These are phyloP conservation scores for Vachellia collinsii DNA, from an alignment of 306 rosid genomes.

Conservation along the genomic window DNA sequence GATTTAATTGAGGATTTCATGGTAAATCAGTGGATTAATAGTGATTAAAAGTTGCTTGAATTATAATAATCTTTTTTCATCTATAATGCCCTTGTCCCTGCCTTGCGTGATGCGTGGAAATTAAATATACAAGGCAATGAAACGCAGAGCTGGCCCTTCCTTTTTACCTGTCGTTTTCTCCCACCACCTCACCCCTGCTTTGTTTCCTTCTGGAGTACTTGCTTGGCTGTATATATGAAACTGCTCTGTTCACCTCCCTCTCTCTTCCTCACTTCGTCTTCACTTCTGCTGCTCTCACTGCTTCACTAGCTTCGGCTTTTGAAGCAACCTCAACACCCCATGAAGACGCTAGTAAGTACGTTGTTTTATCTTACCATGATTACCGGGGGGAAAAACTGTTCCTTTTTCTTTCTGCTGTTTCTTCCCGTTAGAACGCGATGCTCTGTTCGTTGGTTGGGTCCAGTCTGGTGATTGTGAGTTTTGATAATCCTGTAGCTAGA, in stretches of 20 bases:
- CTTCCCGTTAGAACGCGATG: not conserved
- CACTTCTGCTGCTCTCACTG: constrained; percentile 5
- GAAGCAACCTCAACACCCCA: constrained; percentile 2
- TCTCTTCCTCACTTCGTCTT: not conserved
- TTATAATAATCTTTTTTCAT: not conserved
- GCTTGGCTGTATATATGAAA: constrained; percentile 37
- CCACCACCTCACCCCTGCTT: constrained; percentile 7
- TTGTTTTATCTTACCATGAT: constrained; percentile 27
- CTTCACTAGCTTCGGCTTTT: not conserved
- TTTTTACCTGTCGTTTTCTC: constrained; percentile 41
- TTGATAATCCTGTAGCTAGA: not conserved
- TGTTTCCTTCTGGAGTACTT: constrained; percentile 11
- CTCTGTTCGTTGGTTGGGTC: not conserved
- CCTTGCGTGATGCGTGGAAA: constrained; percentile 28
- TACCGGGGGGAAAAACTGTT: not conserved
- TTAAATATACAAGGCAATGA: constrained; percentile 11
- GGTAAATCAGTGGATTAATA: not conserved
- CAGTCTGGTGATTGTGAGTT: not conserved
- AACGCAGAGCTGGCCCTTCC: constrained; percentile 38
- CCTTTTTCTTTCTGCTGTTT: not conserved
- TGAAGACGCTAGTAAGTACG: constrained; percentile 62
- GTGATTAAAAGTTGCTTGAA: not conserved
- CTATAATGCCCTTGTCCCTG: constrained; percentile 3
- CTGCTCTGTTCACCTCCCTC: constrained; percentile 11
- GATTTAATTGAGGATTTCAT: not conserved